These are phyloP conservation scores for Tolypocladium sp. DNA, from an alignment of 2,329 filamentous ascomycete genomes.

Conservation along the genomic window DNA sequence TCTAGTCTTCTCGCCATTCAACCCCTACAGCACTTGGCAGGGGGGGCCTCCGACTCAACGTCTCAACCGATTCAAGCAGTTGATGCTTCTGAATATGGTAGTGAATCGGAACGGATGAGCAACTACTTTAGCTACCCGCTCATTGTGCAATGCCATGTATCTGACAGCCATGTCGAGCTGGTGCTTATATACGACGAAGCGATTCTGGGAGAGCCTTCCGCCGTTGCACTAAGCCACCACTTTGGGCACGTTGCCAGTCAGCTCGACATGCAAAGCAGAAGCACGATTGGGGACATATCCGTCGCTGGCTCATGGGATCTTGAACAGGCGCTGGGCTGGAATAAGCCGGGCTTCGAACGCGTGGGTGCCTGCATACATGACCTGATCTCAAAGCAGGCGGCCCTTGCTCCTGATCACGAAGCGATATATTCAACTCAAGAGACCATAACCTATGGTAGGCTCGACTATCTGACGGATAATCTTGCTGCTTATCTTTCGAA, in stretches of 20 bases:
- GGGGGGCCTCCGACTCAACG: background rate
- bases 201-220: background rate
- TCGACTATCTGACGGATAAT: background rate
- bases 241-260: background rate
- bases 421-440: background rate
- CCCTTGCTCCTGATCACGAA: background rate
- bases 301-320: background rate
- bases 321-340: background rate
- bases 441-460: background rate
- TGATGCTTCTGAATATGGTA: background rate
- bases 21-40: background rate
- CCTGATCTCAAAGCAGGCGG: background rate
- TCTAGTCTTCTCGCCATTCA: background rate
- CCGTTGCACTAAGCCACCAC: background rate
- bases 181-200: conserved; percentile 1
- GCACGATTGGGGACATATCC: background rate
- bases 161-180: background rate
- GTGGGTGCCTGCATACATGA: background rate
- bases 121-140: conserved; percentile 5
- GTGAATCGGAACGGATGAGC: background rate
- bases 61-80: background rate
- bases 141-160: background rate
- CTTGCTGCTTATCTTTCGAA: background rate
- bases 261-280: background rate
- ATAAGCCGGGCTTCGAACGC: background rate